Evolutionary conservation across 176 grass and related monocot species (phyloP), one percentile per base, ranked within the genome.

Genomic region (Oryza punctata): DNA sequence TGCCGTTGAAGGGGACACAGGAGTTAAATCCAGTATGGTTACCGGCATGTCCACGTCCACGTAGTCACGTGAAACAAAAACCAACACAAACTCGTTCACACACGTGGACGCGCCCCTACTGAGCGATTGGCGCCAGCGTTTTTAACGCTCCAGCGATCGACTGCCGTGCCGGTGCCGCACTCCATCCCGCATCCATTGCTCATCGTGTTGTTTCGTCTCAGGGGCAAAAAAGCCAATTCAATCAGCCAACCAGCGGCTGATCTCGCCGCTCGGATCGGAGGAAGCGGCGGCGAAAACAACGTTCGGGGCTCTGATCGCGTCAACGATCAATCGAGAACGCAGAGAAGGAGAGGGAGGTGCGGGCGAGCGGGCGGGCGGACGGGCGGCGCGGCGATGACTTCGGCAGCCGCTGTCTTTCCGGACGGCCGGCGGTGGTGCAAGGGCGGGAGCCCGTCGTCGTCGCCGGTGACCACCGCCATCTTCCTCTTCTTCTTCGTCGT

Each of bases 401-500:
- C 84, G 15, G 72, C 70, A 3, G n/a, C 64, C 16, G 65, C 43
- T 5, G 78, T 25, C 13, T 6, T 63, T 60, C 67, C 80, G 49
- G 79, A 87, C 29, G 84, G 75, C 28, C 69, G 84, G 37, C 75
- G 88, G 18, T 90, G 84, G 79, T 26, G 27, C 84, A 90, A 87
- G 80, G 80, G 68, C 23, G 45, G 43, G 1, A 64, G 63, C 1
- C 18, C 61, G 4, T 21, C 75, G 12, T 80, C 79, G 24, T 86
- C 88, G 63, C 74, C 84, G 74, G 75, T 87, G 0, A 87, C 84
- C 3, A 86, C 83, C 74, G 88, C 84, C 79, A 63, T 86, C 75
- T 90, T 87, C 79, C 88, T 90, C 69, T 86, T 90, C 73, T 82
- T 90, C 88, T 83, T 86, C 40, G 69, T 90, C n/a, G 84, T 90